Base-by-base conservation (phyloP, 2,329 filamentous ascomycete species). In the Clarireedia homoeocarpa region DNA sequence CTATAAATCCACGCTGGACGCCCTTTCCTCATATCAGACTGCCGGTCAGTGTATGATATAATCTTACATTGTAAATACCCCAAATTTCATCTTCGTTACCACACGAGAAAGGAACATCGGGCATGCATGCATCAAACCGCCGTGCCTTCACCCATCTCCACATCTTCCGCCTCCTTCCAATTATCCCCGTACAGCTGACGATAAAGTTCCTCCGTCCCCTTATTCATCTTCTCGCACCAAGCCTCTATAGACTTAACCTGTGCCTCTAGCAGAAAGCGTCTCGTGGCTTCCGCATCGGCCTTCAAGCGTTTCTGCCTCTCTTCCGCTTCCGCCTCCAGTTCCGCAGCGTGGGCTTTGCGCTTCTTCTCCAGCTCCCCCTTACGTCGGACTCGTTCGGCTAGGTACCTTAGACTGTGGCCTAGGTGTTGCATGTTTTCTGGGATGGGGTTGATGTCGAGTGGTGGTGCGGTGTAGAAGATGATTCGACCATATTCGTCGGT, bases 381-480 rank as follows among this genome's bases (percentile, higher is more conserved):
- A 23, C 55, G 55, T 14, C 66, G 65, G 27, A 63, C 73, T 60
- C 75, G 77, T 5, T 74, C 71, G 3, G 74, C 75, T 4, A 79
- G 69, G 58, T 79, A 80, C 57, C 73, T 73, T 6, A 78, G 68
- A 6, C 75, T 77, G 61, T 81, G 78, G 3, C 72, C 70, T 2
- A 80, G 66, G 39, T 67, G 70, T 27, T 59, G 62, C 2, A 44
- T 58, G 7, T 64, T 57, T 20, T 65, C 59, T 9, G 64, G 59
- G 34, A 69, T 36, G 26, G 59, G 62, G 36, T 66, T 62, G 53
- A 59, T 54, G 61, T 83, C 78, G 45, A 86, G 69, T 1, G 85
- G 85, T 3, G 85, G 84, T 0, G 78, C 74, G 1, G 82, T 83
- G 73, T 86, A 89, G 73, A 87, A 88, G 6, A 89, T 73, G 0